Conservation (phyloP, 176 grass and related monocot genomes). For the Ananas comosus region DNA sequence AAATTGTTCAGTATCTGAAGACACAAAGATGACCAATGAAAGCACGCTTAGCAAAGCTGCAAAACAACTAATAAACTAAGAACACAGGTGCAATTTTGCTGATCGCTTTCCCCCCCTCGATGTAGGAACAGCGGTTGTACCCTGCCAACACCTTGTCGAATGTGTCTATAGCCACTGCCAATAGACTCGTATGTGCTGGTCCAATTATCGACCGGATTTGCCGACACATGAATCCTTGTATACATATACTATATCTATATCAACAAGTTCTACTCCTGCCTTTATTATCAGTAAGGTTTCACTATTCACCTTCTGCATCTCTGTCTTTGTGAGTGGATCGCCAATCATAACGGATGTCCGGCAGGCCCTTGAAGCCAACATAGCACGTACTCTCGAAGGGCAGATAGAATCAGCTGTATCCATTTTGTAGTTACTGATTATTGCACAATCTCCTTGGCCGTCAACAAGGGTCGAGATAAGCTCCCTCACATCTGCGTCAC, state of each 20-base stretch:
- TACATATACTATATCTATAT: background rate
- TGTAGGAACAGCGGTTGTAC: too few relatives aligned
- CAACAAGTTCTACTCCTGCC: background rate
- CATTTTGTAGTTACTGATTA: conserved; percentile 78
- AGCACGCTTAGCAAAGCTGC: background rate
- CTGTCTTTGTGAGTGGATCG: conserved; percentile 76
- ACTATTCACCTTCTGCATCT: conserved; percentile 81
- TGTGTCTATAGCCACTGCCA: too few relatives aligned
- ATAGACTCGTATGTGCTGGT: too few relatives aligned
- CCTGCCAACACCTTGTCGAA: too few relatives aligned
- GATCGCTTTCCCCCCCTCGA: too few relatives aligned
- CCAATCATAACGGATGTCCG: conserved; percentile 81
- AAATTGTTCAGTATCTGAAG: conserved; percentile 70
- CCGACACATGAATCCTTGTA: background rate
- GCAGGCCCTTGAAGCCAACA: conserved; percentile 95
- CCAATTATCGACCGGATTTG: too few relatives aligned
- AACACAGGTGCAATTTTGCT: too few relatives aligned
- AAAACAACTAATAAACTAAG: too few relatives aligned
- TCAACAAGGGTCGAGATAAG: conserved; percentile 80
- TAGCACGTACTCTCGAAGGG: conserved; percentile 88
- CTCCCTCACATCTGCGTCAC: conserved; percentile 75
- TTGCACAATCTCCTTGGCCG: conserved; percentile 71
- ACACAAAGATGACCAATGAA: conserved; percentile 21
- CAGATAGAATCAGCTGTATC: conserved; percentile 70
- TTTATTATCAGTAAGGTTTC: conserved; percentile 3